These are phyloP conservation scores for Pyricularia pennisetigena DNA, from an alignment of 2,329 filamentous ascomycete genomes.

Conservation along the genomic window DNA sequence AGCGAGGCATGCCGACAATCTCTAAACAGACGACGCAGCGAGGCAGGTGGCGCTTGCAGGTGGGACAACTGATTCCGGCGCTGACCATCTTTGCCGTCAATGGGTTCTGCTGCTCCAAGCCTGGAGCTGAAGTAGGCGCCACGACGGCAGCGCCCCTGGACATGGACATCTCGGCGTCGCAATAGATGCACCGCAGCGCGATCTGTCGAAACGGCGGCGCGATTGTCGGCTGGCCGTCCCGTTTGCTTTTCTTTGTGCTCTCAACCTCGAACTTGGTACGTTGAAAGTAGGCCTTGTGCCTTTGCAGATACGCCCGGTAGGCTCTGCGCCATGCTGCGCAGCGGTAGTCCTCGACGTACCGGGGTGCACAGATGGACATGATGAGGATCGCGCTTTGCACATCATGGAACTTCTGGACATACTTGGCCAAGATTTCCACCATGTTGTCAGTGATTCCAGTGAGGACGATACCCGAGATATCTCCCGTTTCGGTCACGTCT, in stretches of 20 bases:
- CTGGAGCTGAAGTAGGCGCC: conserved; percentile 6
- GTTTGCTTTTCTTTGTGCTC: conserved; percentile 59
- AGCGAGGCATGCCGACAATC: conserved; percentile 54
- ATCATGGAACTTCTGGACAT: conserved; percentile 67
- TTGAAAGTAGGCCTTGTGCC: conserved; percentile 63
- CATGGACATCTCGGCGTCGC: conserved; percentile 50
- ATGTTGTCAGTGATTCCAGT: conserved; percentile 65
- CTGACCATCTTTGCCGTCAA: conserved; percentile 45
- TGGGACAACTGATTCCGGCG: conserved; percentile 54
- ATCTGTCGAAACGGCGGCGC: conserved; percentile 60
- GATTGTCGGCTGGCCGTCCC: conserved; percentile 52
- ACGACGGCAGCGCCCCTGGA: conserved; percentile 20
- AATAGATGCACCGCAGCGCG: conserved; percentile 68
- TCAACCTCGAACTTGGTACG: conserved; percentile 71
- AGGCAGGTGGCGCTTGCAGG: conserved; percentile 56
- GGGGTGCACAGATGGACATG: conserved; percentile 62
- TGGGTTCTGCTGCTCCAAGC: conserved; percentile 31
- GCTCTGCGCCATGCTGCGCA: conserved; percentile 63
- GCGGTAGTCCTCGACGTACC: conserved; percentile 68
- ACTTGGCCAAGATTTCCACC: conserved; percentile 66
- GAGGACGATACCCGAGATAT: conserved; percentile 68
- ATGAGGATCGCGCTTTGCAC: conserved; percentile 71
- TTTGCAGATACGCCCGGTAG: conserved; percentile 64
- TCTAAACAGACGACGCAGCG: conserved; percentile 60
- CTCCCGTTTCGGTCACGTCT: conserved; percentile 52